Percentiles rank a stretch among this genome's conserved stretches.
phyloP scores from a whole-genome alignment of 352 stramenopile species.

The Plasmopara viticola region DNA sequence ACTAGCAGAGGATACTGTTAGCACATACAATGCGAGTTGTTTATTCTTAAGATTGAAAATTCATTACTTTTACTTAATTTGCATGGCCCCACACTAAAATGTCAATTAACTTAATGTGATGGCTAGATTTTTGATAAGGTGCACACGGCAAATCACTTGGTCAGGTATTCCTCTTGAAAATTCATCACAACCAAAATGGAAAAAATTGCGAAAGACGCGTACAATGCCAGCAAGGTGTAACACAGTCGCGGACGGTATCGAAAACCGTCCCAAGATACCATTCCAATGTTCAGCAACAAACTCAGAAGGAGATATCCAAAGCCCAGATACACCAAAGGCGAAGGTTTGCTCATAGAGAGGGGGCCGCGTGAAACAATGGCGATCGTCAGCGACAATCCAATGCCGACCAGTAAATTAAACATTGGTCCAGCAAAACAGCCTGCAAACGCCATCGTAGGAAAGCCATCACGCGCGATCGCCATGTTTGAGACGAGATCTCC shows the following conservation, averaged over 20 bases:
- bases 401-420: constrained; percentile 72
- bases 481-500: constrained; percentile 76
- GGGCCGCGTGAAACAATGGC: constrained; percentile 47
- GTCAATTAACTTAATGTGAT: not conserved
- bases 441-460: constrained; percentile 78
- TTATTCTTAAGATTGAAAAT: constrained; percentile 10
- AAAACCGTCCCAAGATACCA: constrained; percentile 52
- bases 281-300: constrained; percentile 56
- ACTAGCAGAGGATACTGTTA: constrained; percentile 20
- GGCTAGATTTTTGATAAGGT: not conserved
- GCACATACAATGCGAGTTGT: constrained; percentile 4
- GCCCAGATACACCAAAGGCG: constrained; percentile 56
- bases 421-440: constrained; percentile 78
- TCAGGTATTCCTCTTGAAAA: constrained; percentile 21
- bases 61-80: too few relatives aligned
- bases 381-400: constrained; percentile 62
- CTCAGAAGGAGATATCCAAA: constrained; percentile 63
- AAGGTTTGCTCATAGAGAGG: constrained; percentile 45
- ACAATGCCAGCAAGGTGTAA: constrained; percentile 52
- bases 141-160: not conserved
- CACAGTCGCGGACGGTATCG: constrained; percentile 52
- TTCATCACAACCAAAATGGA: constrained; percentile 48
- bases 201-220: constrained; percentile 57
- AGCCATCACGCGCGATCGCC: constrained; percentile 69
- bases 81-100: not conserved